Evolutionary conservation across 352 stramenopile genomes (phyloP), one percentile per base, ranked within the genome.

Genomic region (Phytophthora crassamura): DNA sequence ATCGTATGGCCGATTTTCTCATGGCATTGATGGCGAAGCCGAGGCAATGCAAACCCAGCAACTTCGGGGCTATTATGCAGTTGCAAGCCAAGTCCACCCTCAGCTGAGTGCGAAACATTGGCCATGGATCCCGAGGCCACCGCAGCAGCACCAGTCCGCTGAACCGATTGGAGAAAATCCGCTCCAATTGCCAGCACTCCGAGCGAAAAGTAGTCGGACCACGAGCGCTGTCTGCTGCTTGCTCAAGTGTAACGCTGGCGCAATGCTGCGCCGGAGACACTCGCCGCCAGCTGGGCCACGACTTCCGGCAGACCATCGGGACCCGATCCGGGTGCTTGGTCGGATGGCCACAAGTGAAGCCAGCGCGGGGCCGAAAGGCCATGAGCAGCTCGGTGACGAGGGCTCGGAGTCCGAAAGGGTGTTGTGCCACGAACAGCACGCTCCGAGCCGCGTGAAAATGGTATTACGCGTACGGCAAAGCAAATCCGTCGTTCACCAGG

Each of bases 1-100:
- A 58, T 52, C 51, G 32, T 59, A 55, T 56, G 51, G 50, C n/a
- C 59, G 7, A 51, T 20, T 63, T 61, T 67, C 48, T 61, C 59
- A 60, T 22, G n/a, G 16, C 14, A 30, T n/a, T 34, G 33, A 55
- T 42, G 46, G 47, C 32, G n/a, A 39, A 51, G 43, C n/a, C 6
- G 15, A 15, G 43, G 43, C 43, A 51, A 15, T 51, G n/a, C 5
- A n/a, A 28, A 25, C 25, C 22, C 12, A 38, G 18, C 43, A 36
- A 5, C 11, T 30, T 4, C 25, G 25, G 4, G 25, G 25, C 25
- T 30, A 30, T 30, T 30, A 30, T 30, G 25, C 25, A 53, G 15
- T 25, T 53, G 42, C 55, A 63, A 11, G 18, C 59, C 43, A 63
- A 63, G 30, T 65, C 46, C 35, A 22, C 55, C 55, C 28, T 50